phyloP scores from a whole-genome alignment of 208 protist genomes.

The Acanthamoeba triangularis region DNA sequence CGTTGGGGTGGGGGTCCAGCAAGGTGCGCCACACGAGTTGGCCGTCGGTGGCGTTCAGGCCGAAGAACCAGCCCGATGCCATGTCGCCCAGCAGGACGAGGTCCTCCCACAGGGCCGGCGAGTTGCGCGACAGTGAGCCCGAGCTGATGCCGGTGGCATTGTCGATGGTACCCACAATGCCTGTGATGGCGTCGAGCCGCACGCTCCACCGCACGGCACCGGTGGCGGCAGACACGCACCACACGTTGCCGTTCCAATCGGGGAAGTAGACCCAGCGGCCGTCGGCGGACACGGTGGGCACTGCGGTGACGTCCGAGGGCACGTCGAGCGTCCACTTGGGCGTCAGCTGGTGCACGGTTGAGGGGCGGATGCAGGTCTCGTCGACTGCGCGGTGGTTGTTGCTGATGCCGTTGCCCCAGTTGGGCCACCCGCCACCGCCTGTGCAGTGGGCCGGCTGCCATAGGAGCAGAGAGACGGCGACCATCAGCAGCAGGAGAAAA shows the following conservation, averaged over 20 bases:
- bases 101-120: neutral
- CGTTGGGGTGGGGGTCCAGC: neutral
- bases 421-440: neutral
- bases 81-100: neutral
- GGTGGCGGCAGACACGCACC: neutral
- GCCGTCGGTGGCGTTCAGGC: neutral
- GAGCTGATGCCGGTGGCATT: neutral
- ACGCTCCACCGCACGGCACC: neutral
- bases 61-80: neutral
- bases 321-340: neutral
- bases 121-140: neutral
- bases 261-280: neutral
- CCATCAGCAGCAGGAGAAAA: no score
- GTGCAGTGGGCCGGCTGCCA: no score
- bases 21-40: neutral
- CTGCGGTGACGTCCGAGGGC: neutral
- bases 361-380: neutral
- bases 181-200: neutral
- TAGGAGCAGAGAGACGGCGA: no score
- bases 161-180: neutral
- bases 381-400: neutral
- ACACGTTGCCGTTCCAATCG: neutral
- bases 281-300: neutral
- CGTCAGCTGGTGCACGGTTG: neutral
- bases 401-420: neutral